A percentile compares a stretch with the other conserved stretches of the same genome.
Evolutionary conservation across 805 yeast species (phyloP).

Genomic region (Myxozyma geophila): DNA sequence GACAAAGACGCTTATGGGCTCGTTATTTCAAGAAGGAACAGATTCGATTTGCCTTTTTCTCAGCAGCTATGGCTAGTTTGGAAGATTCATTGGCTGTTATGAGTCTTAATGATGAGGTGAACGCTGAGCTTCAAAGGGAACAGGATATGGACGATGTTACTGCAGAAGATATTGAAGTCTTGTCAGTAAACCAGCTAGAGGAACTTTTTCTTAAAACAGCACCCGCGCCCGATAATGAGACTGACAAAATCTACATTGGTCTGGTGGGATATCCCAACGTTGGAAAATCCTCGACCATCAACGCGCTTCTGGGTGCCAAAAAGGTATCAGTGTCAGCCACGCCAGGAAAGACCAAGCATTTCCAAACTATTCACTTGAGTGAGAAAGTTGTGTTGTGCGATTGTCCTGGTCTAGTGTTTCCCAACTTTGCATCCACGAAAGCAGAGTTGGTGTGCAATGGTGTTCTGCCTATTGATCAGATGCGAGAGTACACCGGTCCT

Average conservation of each 20-base stretch:
- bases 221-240: slow-evolving; percentile 53
- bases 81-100: slow-evolving; percentile 24
- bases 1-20: slow-evolving; percentile 87
- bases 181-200: slow-evolving; percentile 85
- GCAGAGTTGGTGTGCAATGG: slow-evolving; percentile 98
- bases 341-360: slow-evolving; percentile 98
- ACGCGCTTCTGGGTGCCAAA: slow-evolving; percentile 93
- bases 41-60: slow-evolving; percentile 89
- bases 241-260: slow-evolving; percentile 61
- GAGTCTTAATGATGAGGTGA: slow-evolving; percentile 41
- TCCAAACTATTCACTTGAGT: slow-evolving; percentile 89
- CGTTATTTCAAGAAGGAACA: slow-evolving; percentile 67
- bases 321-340: slow-evolving; percentile 98
- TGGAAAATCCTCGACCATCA: slow-evolving; percentile 96
- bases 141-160: slow-evolving; percentile 36
- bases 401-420: slow-evolving; percentile 99
- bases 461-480: slow-evolving; percentile 97
- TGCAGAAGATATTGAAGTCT: slow-evolving; percentile 61
- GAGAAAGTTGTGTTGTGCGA: slow-evolving; percentile 87
- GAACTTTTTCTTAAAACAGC: slow-evolving; percentile 74
- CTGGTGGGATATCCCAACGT: slow-evolving; percentile 97
- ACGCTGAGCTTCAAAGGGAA: slow-evolving; percentile 38
- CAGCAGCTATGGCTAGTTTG: slow-evolving; percentile 75
- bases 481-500: slow-evolving; percentile 91
- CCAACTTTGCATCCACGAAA: slow-evolving; percentile 93